Base-by-base conservation (phyloP, 495 filamentous ascomycete genomes). In the Tuber melanosporum region DNA sequence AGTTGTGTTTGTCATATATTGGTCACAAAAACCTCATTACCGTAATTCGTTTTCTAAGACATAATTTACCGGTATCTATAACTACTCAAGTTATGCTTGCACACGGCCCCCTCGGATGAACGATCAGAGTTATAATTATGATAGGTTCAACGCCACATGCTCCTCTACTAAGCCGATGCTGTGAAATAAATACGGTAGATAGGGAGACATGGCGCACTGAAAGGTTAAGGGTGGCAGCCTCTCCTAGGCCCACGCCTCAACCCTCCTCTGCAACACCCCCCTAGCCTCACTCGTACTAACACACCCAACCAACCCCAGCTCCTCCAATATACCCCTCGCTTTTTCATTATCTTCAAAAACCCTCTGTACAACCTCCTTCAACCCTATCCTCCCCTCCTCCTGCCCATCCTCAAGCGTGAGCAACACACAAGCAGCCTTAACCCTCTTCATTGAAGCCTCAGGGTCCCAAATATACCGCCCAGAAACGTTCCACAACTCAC, bases 311-410 rank as follows among this genome's bases (percentile, higher is more conserved):
- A 92, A 87, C 47, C 91, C 86, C 81, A 95, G 87, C 74, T 90
- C 88, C 52, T 85, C 84, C 46, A 99, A 85, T 26, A 91, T 88
- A 80, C 88, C 90, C 79, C 93, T 90, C 1, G 94, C 95, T 80
- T 91, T 91, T 73, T 91, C 87, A 74, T 95, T 95, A 78, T 91
- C 90, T 57, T 87, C 91, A 84, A 96, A 98, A 0, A 97, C 84
- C 76, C 89, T 87, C 81, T 90, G 89, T 79, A 91, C 93, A 4
- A 92, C 94, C 78, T 92, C 89, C 87, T 88, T 91, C 45, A 98
- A 85, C 3, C 88, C 86, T 80, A 91, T 72, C 10, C 82, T 82
- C 0, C 82, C 86, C 45, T 85, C 84, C 22, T 78, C 82, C 10
- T 83, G 82, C 42, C 85, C 84, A 0, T 89, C 81, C 15, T 90